A percentile compares a stretch with the other conserved stretches of the same genome.
phyloP scores from a whole-genome alignment of 495 filamentous ascomycete species.

The Geoglossum glabrum region DNA sequence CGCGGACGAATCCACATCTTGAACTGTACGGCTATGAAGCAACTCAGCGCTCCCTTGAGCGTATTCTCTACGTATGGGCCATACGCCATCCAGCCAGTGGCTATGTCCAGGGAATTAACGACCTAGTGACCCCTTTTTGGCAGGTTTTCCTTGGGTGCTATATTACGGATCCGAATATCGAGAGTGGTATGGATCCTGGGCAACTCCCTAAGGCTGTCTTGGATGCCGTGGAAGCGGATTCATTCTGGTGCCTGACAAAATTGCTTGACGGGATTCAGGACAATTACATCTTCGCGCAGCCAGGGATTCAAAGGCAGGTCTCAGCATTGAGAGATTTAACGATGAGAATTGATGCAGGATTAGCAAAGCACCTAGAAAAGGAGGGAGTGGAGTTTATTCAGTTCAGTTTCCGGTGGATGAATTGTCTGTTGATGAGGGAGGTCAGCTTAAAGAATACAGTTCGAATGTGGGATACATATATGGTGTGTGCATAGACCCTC shows the following conservation, averaged over 20 bases:
- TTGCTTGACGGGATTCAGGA: conserved; percentile 94
- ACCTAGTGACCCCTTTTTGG: conserved; percentile 93
- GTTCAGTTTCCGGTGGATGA: conserved; percentile 99
- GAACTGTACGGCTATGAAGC: conserved; percentile 89
- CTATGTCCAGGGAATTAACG: conserved; percentile 97
- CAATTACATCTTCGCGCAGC: conserved; percentile 94
- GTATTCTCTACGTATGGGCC: conserved; percentile 94
- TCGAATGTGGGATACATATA: conserved; percentile 98
- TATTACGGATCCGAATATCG: conserved; percentile 80
- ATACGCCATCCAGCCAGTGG: conserved; percentile 92
- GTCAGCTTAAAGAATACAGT: conserved; percentile 91
- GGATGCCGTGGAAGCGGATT: conserved; percentile 93
- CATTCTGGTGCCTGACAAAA: conserved; percentile 96
- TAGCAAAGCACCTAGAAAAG: conserved; percentile 72
- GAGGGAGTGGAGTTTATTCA: conserved; percentile 97
- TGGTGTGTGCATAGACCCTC: conserved; percentile 33
- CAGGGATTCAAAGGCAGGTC: conserved; percentile 89
- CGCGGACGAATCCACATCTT: conserved; percentile 88
- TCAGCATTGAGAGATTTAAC: conserved; percentile 71
- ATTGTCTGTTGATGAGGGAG: conserved; percentile 93
- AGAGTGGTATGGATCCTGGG: conserved; percentile 87
- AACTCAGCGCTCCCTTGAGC: conserved; percentile 78
- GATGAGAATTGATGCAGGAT: conserved; percentile 61
- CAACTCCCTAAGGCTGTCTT: conserved; percentile 78
- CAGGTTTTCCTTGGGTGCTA: conserved; percentile 90